Evolutionary conservation across 106 monocot species (phyloP).

Genomic region (Dioscorea alata): DNA sequence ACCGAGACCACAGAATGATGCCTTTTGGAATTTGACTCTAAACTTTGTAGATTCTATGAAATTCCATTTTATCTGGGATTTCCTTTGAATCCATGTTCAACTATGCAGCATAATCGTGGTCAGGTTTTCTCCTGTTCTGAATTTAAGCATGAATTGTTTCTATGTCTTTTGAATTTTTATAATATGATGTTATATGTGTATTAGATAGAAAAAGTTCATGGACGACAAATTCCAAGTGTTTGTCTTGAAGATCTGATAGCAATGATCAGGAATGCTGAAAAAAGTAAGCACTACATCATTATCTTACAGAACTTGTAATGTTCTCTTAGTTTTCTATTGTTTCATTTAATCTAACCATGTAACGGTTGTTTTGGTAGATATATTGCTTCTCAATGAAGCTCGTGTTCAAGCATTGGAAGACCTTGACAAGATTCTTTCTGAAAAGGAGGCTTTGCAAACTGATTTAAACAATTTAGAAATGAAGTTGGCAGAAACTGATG

Average conservation of each 20-base stretch:
- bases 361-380: constrained; percentile 38
- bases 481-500: constrained; percentile 57
- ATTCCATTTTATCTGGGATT: neutral
- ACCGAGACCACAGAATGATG: neutral
- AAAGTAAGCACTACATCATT: constrained; percentile 39
- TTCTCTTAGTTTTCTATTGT: neutral
- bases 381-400: constrained; percentile 86
- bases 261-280: constrained; percentile 72
- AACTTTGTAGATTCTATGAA: neutral
- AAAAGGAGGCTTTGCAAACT: constrained; percentile 63
- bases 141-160: neutral
- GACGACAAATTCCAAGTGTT: constrained; percentile 19
- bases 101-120: neutral
- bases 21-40: neutral
- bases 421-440: constrained; percentile 60
- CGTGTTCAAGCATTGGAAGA: constrained; percentile 57
- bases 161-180: neutral
- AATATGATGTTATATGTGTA: neutral
- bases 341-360: constrained; percentile 1
- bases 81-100: neutral
- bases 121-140: neutral
- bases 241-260: constrained; percentile 51
- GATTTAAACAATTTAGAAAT: constrained; percentile 60
- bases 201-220: constrained; percentile 33
- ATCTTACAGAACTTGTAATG: neutral